A percentile compares a stretch with the other conserved stretches of the same genome.
Conservation (phyloP, 805 yeast genomes). For the Yamadazyma tumulicola region DNA sequence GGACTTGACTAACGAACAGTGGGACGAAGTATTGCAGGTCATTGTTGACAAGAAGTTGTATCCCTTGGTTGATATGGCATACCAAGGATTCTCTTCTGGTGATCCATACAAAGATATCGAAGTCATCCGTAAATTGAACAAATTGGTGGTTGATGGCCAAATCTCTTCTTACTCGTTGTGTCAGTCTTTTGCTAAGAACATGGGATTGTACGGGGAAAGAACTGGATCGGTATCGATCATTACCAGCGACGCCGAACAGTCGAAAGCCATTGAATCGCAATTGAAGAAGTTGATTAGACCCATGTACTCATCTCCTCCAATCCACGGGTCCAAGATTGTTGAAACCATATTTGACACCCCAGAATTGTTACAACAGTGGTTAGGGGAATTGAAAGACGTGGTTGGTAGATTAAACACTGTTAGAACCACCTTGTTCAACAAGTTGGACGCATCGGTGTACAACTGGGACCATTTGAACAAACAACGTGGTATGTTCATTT, state of each 20-base stretch:
- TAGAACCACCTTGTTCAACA: slow-evolving; percentile 60
- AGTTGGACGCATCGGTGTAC: slow-evolving; percentile 58
- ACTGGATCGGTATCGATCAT: slow-evolving; percentile 75
- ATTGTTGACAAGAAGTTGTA: slow-evolving; percentile 56
- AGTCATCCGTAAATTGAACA: slow-evolving; percentile 44
- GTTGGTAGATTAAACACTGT: slow-evolving; percentile 73
- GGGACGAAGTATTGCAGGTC: slow-evolving; percentile 71
- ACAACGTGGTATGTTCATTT: slow-evolving; percentile 97
- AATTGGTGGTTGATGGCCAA: slow-evolving; percentile 47
- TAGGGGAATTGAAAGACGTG: slow-evolving; percentile 72
- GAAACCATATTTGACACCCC: slow-evolving; percentile 62
- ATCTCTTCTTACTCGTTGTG: slow-evolving; percentile 52
- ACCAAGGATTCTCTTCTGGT: slow-evolving; percentile 94
- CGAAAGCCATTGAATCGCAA: slow-evolving; percentile 66
- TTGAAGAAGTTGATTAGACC: slow-evolving; percentile 82
- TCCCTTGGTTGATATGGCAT: slow-evolving; percentile 90
- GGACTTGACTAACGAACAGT: slow-evolving; percentile 79
- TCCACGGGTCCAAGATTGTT: slow-evolving; percentile 89
- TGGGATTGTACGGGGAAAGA: slow-evolving; percentile 49
- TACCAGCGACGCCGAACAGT: slow-evolving; percentile 52
- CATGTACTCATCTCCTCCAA: slow-evolving; percentile 89
- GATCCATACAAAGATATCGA: slow-evolving; percentile 66
- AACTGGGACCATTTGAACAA: slow-evolving; percentile 83
- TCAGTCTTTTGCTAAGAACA: slow-evolving; percentile 46
- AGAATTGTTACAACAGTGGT: slow-evolving; percentile 69